Evolutionary conservation across 805 yeast species (phyloP), one percentile per base, ranked within the genome.

Genomic region (Nakazawaea ambrosiae): DNA sequence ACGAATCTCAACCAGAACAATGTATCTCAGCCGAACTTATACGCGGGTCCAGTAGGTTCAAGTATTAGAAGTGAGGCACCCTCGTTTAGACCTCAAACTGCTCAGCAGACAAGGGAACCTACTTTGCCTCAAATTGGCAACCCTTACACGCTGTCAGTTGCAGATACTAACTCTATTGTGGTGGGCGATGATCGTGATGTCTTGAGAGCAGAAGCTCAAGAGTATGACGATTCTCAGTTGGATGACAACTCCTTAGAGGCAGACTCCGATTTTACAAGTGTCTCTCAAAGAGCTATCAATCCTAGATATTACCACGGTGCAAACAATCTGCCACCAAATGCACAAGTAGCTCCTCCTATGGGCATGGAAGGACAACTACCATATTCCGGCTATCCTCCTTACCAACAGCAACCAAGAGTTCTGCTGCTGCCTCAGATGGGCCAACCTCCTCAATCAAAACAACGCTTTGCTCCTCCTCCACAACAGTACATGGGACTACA

Each of bases 251-350:
- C 55, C 15, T 53, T 55, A 11, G 53, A 53, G 27, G 57, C 49
- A 14, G 75, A 66, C 33, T 81, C 90, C 1, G 81, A 79, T 49
- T 80, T 83, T 56, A 82, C 92, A 1, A 78, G 87, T 36, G 84
- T 83, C 2, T 80, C 89, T 6, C 90, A 82, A 57, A 65, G 90
- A 53, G 88, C 79, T 20, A 68, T 76, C 12, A 82, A 82, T 49
- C 84, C 82, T 14, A 58, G 63, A 20, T 77, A 73, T 46, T 66
- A 61, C 38, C 51, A 59, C 39, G 66, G 63, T 25, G 57, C 58
- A 29, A 37, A 20, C 12, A 10, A 31, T 23, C 32, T 26, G 5
- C 19, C 36, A 31, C n/a, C n/a, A n/a, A n/a, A n/a, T n/a, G n/a
- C n/a, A n/a, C n/a, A n/a, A n/a, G 19, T 23, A 29, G 31, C 17